These are phyloP conservation scores for Globisporangium carolinianum DNA, from an alignment of 352 stramenopile species.

Conservation along the genomic window DNA sequence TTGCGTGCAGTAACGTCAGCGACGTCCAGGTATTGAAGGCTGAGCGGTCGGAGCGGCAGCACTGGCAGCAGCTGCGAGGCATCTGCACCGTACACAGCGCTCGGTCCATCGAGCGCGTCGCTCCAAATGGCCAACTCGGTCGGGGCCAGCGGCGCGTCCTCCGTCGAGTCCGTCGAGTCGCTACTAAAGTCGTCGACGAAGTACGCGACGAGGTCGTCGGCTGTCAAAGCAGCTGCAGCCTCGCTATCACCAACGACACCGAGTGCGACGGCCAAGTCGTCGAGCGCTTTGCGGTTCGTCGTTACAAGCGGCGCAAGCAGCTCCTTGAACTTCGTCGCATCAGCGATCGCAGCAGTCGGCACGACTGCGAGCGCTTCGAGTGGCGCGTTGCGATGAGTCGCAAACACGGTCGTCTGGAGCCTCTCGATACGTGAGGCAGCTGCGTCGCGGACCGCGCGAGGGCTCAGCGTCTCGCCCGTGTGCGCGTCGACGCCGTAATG, in stretches of 20 bases:
- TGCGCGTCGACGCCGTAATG: conserved; percentile 83
- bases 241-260: conserved; percentile 37
- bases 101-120: conserved; percentile 25
- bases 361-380: conserved; percentile 62
- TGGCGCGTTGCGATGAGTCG: conserved; percentile 28
- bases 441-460: conserved; percentile 40
- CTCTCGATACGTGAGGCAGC: conserved; percentile 44
- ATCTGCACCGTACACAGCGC: conserved; percentile 30
- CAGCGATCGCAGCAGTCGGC: conserved; percentile 37
- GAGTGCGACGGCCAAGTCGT: conserved; percentile 29
- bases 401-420: conserved; percentile 68
- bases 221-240: conserved; percentile 23
- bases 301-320: conserved; percentile 28
- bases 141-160: conserved; percentile 37
- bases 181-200: conserved; percentile 51
- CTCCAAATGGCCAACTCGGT: conserved; percentile 90
- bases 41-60: conserved; percentile 92
- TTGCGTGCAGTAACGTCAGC: conserved; percentile 92
- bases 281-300: conserved; percentile 24
- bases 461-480: conserved; percentile 51
- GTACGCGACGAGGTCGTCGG: conserved; percentile 38
- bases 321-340: conserved; percentile 32
- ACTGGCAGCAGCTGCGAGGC: conserved; percentile 34
- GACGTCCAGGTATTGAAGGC: conserved; percentile 93
- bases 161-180: too few species aligned